phyloP scores from a whole-genome alignment of 179 eudicot genomes.

The Spergularia azorica region DNA sequence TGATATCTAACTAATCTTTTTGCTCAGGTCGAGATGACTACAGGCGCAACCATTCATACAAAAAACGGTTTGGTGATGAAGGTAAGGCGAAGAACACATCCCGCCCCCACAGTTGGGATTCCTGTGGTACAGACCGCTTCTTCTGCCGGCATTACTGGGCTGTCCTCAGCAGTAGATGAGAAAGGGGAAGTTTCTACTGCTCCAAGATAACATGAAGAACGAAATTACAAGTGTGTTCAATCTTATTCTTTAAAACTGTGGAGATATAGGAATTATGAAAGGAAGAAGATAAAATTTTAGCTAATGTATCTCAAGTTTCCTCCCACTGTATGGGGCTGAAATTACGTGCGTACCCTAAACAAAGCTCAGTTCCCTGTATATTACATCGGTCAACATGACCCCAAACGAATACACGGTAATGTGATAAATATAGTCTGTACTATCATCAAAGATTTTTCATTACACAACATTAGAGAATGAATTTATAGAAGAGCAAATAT shows the following conservation, averaged over 20 bases:
- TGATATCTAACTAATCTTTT: neutral
- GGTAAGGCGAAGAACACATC: slow-evolving; percentile 61
- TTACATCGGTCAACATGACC: neutral
- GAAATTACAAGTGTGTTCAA: neutral
- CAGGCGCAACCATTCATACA: slow-evolving; percentile 98
- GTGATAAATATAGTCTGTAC: neutral
- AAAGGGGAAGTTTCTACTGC: slow-evolving; percentile 43
- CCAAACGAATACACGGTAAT: neutral
- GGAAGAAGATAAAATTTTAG: neutral
- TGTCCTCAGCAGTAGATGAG: slow-evolving; percentile 32
- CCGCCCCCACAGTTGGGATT: slow-evolving; percentile 44
- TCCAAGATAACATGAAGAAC: slow-evolving; percentile 10
- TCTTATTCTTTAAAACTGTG: neutral
- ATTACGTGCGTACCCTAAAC: too few relatives aligned
- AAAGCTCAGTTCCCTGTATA: too few relatives aligned
- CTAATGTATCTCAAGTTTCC: too few relatives aligned
- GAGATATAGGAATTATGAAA: neutral
- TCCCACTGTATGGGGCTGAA: too few relatives aligned
- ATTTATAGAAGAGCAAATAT: neutral
- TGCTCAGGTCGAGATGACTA: slow-evolving; percentile 90
- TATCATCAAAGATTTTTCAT: neutral
- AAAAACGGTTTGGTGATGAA: slow-evolving; percentile 87
- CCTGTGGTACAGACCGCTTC: slow-evolving; percentile 46
- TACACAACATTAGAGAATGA: neutral
- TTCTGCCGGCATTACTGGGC: slow-evolving; percentile 27